Percentiles rank a stretch among this genome's conserved stretches.
phyloP scores from a whole-genome alignment of 2,329 filamentous ascomycete genomes.

The Fusarium sterilihyphosum region DNA sequence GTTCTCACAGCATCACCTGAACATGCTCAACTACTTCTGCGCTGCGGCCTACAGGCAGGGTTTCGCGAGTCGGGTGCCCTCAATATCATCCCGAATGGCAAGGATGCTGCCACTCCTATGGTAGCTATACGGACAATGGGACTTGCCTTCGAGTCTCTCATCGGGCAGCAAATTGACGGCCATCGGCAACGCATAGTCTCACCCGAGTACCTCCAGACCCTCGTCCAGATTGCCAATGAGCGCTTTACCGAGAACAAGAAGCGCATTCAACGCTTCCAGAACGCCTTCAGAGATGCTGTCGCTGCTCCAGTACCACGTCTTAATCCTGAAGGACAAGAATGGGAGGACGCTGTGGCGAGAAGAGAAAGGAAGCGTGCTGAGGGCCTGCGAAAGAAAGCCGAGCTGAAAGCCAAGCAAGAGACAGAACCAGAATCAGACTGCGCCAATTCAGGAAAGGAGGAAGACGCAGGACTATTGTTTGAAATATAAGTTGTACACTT shows the following conservation, averaged over 20 bases:
- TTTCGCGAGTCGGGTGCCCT: slow-evolving; percentile 92
- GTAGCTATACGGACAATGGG: slow-evolving; percentile 89
- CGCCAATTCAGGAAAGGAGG: slow-evolving; percentile 28
- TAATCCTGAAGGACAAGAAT: slow-evolving; percentile 53
- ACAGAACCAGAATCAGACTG: slow-evolving; percentile 6
- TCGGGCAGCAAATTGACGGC: slow-evolving; percentile 66
- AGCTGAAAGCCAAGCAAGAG: slow-evolving; percentile 46
- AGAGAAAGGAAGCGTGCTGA: slow-evolving; percentile 67
- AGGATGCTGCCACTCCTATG: slow-evolving; percentile 67
- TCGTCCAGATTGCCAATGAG: slow-evolving; percentile 78
- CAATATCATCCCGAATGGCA: slow-evolving; percentile 60
- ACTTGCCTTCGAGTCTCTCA: slow-evolving; percentile 80
- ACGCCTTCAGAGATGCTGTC: slow-evolving; percentile 56
- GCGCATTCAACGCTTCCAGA: slow-evolving; percentile 72
- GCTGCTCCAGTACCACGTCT: slow-evolving; percentile 37
- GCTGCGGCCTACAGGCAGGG: slow-evolving; percentile 80
- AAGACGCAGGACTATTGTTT: slow-evolving; percentile 31
- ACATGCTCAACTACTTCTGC: slow-evolving; percentile 79
- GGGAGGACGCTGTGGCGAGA: slow-evolving; percentile 65
- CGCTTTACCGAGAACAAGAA: slow-evolving; percentile 76
- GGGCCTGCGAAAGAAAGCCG: slow-evolving; percentile 63
- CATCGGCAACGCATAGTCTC: slow-evolving; percentile 63
- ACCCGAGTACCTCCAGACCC: slow-evolving; percentile 71
- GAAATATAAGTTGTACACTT: slow-evolving; percentile 43
- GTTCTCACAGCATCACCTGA: slow-evolving; percentile 79